Evolutionary conservation across 148 eudicot genomes (phyloP).

Genomic region (Rhododendron williamsianum): DNA sequence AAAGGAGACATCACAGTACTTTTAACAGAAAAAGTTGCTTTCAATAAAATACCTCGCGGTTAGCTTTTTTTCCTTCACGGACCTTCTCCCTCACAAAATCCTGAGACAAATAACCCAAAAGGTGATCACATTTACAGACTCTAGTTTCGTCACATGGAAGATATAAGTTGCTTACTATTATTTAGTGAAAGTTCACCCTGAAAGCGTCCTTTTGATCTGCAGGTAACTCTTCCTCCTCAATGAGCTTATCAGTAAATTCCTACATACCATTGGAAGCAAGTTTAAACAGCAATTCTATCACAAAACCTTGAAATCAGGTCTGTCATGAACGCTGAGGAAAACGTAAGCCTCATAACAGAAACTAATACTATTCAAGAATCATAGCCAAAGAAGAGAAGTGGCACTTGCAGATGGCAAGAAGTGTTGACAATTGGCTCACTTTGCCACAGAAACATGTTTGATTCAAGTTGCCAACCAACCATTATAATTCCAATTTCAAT

Average conservation of each 20-base stretch:
- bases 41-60: constrained; percentile 57
- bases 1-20: neutral
- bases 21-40: neutral
- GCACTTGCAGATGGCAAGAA: neutral
- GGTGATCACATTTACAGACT: neutral
- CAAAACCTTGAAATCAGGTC: neutral
- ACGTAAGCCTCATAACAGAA: neutral
- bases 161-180: neutral
- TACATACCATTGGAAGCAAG: constrained; percentile 20
- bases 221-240: constrained; percentile 63
- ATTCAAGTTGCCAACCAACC: neutral
- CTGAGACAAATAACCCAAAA: constrained; percentile 26
- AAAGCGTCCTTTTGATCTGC: constrained; percentile 76
- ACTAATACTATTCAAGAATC: neutral
- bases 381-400: neutral
- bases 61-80: constrained; percentile 66
- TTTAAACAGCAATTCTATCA: neutral
- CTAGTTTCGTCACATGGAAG: neutral
- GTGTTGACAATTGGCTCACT: neutral
- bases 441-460: neutral
- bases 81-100: constrained; percentile 75
- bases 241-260: constrained; percentile 78
- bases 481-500: neutral
- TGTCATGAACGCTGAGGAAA: neutral
- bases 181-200: constrained; percentile 41